Evolutionary conservation across 495 filamentous ascomycete genomes (phyloP).

Genomic region (Hyaloscypha finlandica): DNA sequence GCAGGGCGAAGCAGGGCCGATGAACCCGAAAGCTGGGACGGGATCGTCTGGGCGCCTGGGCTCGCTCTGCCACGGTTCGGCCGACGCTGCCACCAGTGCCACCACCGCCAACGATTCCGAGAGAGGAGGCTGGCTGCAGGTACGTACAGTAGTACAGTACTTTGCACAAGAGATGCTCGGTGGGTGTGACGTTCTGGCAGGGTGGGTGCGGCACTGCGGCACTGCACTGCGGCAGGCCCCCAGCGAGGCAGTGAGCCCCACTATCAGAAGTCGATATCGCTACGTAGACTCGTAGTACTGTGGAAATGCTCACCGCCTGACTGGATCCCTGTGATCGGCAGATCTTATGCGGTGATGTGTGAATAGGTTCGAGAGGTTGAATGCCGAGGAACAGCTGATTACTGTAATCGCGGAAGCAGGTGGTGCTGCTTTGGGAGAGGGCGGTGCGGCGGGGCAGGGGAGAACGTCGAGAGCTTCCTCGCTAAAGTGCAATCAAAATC

Average conservation of each 20-base stretch:
- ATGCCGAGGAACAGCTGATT: not conserved
- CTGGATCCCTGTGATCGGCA: not conserved
- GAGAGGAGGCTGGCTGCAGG: slow-evolving; percentile 1
- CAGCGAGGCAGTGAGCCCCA: not conserved
- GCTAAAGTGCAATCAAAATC: not conserved
- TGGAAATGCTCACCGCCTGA: not conserved
- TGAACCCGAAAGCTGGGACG: slow-evolving; percentile 2
- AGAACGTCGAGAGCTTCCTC: not conserved
- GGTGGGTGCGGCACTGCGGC: not conserved
- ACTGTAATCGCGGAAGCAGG: not conserved
- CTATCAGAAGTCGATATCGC: not conserved
- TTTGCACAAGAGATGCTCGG: not conserved
- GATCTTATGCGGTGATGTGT: not conserved
- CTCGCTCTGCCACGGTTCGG: not conserved
- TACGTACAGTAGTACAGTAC: not conserved
- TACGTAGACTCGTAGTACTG: too few relatives aligned
- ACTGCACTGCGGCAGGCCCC: not conserved
- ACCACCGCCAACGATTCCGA: slow-evolving; percentile 8
- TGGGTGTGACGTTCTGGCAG: not conserved
- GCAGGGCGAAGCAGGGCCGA: slow-evolving; percentile 4
- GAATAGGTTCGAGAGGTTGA: not conserved
- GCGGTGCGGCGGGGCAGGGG: not conserved
- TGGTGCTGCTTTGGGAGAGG: not conserved
- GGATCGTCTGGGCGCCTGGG: slow-evolving; percentile 4
- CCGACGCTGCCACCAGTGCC: too few relatives aligned